Base-by-base conservation (phyloP, 1,284 basidiomycete genomes). In the Ustilago shanxiensis region DNA sequence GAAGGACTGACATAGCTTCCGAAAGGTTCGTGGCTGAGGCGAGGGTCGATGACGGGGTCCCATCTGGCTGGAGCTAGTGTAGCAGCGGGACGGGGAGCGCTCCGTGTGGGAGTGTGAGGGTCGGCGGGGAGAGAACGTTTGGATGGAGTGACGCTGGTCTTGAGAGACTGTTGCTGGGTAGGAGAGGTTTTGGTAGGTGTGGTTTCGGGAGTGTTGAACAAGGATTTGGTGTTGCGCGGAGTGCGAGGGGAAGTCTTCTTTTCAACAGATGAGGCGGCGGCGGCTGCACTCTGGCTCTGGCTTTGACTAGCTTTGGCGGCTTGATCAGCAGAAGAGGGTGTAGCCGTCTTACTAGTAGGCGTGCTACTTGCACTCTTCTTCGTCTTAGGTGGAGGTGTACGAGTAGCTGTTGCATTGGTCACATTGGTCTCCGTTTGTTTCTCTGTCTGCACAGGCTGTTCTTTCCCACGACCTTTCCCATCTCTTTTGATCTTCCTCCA, bases 191-290 rank as follows among this genome's bases (percentile, higher is more conserved):
- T 49, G 47, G 47, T 49, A 7, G 47, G 47, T 9, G 47, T 49
- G 47, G 11, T 14, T 10, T 49, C 47, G 7, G 47, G 47, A 26
- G 10, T 49, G 24, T 6, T 29, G 52, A 54, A 37, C 28, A 37
- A 9, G 33, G 47, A 49, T 13, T 26, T 49, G 24, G 24, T 13
- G 2, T 24, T 24, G 35, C 52, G 35, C 24, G 52, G 52, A 3
- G 52, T 54, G 7, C 2, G 52, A 24, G 55, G 44, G 3, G 55
- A 57, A 10, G 22, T 29, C 28, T 57, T 49, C n/a, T 45, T 47
- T 44, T 2, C 20, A 11, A 7, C 20, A n/a, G 41, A 6, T 6
- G 41, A 20, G 7, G 20, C n/a, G 8, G 41, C 20, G 41, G 41
- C 7, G 20, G 13, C 18, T 11, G 5, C 6, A 11, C 31, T 33